Conservation (phyloP, 2,329 filamentous ascomycete genomes). For the Pseudogymnoascus sp. region DNA sequence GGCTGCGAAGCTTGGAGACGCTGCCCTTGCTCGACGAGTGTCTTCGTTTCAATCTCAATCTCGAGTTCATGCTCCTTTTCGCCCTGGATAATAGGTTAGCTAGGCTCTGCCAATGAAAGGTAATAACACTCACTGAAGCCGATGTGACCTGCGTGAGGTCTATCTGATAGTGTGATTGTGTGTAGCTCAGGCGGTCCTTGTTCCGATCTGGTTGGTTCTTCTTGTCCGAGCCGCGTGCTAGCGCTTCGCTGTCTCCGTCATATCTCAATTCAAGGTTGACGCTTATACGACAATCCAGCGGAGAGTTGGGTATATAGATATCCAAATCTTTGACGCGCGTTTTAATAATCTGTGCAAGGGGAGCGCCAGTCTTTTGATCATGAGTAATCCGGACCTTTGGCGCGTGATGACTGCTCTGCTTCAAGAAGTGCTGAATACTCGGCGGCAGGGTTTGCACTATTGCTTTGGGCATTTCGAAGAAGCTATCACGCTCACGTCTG, state of each 20-base stretch:
- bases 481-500: slow-evolving; percentile 72
- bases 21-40: slow-evolving; percentile 59
- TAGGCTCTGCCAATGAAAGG: background rate
- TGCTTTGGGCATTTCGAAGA: slow-evolving; percentile 63
- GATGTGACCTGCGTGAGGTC: slow-evolving; percentile 82
- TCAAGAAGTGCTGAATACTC: slow-evolving; percentile 47
- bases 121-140: slow-evolving; percentile 25
- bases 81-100: slow-evolving; percentile 17
- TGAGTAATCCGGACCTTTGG: slow-evolving; percentile 64
- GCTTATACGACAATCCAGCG: slow-evolving; percentile 86
- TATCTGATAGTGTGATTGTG: slow-evolving; percentile 77
- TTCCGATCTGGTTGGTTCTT: slow-evolving; percentile 50
- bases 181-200: slow-evolving; percentile 90
- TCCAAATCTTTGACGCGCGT: slow-evolving; percentile 82
- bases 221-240: slow-evolving; percentile 27
- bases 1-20: slow-evolving; percentile 43
- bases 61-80: slow-evolving; percentile 74
- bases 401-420: slow-evolving; percentile 26
- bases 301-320: slow-evolving; percentile 66
- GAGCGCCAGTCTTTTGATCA: slow-evolving; percentile 61
- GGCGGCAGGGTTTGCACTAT: slow-evolving; percentile 55
- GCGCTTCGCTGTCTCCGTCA: slow-evolving; percentile 55
- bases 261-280: slow-evolving; percentile 92
- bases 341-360: slow-evolving; percentile 84
- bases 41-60: slow-evolving; percentile 59